Evolutionary conservation across 225 moss, liverwort and hornwort species (phyloP).

Genomic region (Ulota crispa): DNA sequence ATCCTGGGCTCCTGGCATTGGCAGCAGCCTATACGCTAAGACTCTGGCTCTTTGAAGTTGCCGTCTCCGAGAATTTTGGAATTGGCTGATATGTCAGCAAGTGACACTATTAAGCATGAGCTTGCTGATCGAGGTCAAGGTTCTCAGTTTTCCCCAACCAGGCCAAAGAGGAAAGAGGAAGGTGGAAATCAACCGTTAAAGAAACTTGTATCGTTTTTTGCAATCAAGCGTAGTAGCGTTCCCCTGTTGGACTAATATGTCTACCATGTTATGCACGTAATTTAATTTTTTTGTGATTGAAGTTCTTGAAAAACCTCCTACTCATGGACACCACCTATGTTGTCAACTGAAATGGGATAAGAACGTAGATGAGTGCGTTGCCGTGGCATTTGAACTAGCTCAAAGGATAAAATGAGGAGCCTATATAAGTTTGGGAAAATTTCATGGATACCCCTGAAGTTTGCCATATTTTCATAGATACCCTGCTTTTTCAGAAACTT

Average conservation of each 20-base stretch:
- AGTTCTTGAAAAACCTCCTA: not conserved
- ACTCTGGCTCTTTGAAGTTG: constrained; percentile 38
- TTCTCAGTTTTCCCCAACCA: constrained; percentile 40
- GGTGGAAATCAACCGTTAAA: not conserved
- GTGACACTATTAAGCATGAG: constrained; percentile 33
- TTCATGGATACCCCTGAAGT: too few relatives aligned
- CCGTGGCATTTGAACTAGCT: not conserved
- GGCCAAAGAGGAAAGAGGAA: constrained; percentile 37
- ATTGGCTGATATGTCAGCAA: constrained; percentile 31
- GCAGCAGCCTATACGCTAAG: constrained; percentile 37
- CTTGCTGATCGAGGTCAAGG: constrained; percentile 39
- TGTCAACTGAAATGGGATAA: not conserved
- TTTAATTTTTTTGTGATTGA: not conserved
- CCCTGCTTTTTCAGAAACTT: too few relatives aligned
- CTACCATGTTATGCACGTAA: constrained; percentile 1
- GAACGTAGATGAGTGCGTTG: not conserved
- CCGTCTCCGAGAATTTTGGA: constrained; percentile 37
- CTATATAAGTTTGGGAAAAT: not conserved
- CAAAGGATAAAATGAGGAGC: not conserved
- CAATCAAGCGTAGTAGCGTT: not conserved
- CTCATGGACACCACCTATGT: not conserved
- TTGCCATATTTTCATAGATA: too few relatives aligned
- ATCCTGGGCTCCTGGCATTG: constrained; percentile 27
- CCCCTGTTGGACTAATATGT: not conserved
- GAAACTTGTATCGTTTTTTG: not conserved